Base-by-base conservation (phyloP, 139 green algal species). In the Closterium sp. region DNA sequence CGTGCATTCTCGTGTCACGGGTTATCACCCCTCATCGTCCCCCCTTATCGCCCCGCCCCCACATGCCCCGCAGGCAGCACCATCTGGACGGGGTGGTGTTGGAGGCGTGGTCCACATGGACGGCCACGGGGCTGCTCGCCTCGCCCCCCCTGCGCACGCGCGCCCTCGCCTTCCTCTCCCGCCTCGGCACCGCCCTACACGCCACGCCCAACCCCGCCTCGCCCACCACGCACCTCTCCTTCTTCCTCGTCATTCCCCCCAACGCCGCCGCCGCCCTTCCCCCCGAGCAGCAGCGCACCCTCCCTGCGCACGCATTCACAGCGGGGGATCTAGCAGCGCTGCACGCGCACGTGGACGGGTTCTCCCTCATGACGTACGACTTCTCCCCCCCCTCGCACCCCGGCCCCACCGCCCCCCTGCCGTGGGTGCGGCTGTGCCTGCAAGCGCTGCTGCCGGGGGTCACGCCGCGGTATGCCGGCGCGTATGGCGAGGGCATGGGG, bases 331-430 rank as follows among this genome's bases (percentile, higher is more conserved):
- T 95, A 4, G 11, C 27, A 7, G 10, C 85, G 85, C 38, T 95
- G 31, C 28, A 28, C 4, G 42, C 86, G 9, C 62, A 94, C 89
- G 91, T 95, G n/a, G 19, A 90, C 22, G 45, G 22, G 1, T 94
- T 95, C 73, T 92, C 91, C 24, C 87, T 94, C 42, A 95, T 95
- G 93, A 95, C 93, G 30, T 95, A 95, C 85, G 93, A 95, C 88
- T 94, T 91, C 91, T 93, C 91, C 31, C 86, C 70, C 38, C n/a
- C 88, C 4, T 89, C n/a, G 32, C 70, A 31, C 27, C 92, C 92
- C 17, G 92, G 92, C 28, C 92, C 92, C 34, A 94, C 94, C 62
- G 90, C 92, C n/a, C 90, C 90, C 34, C 28, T 94, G 19, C 73
- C 34, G 42, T 94, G 92, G 92, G 90, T 94, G 29, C 50, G 28